Evolutionary conservation across 208 protist species (phyloP), one percentile per base, ranked within the genome.

Genomic region (Crithidia sp.): DNA sequence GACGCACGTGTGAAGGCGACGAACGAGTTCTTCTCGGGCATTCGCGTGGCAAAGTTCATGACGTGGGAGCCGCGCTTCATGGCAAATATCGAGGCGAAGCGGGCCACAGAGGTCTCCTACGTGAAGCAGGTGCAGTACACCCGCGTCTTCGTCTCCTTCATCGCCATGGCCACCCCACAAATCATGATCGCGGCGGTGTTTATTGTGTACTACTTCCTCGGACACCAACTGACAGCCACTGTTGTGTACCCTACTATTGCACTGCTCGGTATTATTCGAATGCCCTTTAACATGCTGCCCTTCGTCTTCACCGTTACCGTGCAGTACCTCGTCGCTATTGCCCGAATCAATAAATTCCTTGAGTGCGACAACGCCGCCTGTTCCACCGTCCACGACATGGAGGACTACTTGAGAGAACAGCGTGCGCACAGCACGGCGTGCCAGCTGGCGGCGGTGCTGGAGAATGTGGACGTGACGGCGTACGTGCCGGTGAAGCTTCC

Each of bases 41-140:
- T 98, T 14, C 82, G 91, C 56, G 83, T 98, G 8, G 86, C 97
- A 43, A 98, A 98, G 76, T 85, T 97, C 4, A 97, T 93, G 81
- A 85, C 81, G 4, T 98, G 94, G 92, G 95, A 98, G 71, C 66
- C 82, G 28, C 49, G 43, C 44, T 93, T 98, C 40, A 6, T 86
- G 2, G 17, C 62, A 2, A 10, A 41, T 7, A 82, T 97, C 55
- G 59, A 88, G 43, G 55, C 73, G 17, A 68, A 80, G 5, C 75
- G 93, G n/a, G 39, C 45, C 8, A 55, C 71, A 16, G 88, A 96
- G 79, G 39, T 97, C 13, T 37, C 16, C n/a, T 77, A 66, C 19
- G 73, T 88, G 41, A 55, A 70, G 6, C 53, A 79, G 13, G 65
- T 85, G 12, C 84, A 87, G 55, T 59, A 75, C 40, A 72, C 62